Base-by-base conservation (phyloP, 768 basidiomycete species). In the Pholiota conissans region DNA sequence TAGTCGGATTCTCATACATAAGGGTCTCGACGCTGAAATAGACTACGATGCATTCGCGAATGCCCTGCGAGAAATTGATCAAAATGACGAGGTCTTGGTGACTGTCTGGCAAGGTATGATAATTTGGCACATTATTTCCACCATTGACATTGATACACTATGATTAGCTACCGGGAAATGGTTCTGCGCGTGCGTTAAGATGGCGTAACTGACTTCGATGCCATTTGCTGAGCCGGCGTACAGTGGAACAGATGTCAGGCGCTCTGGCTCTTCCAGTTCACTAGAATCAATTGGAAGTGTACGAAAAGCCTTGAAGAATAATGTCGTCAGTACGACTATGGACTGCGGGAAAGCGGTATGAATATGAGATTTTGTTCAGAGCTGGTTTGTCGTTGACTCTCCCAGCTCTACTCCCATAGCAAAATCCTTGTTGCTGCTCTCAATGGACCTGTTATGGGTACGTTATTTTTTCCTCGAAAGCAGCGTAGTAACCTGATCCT, bases 401-500 rank as follows among this genome's bases (percentile, higher is more conserved):
- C 55, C 10, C 37, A 90, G 88, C 70, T 90, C n/a, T 85, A 85
- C 61, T 79, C 79, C 0, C 89, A 91, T 63, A 77, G 76, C 55
- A 91, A 91, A 67, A 73, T 90, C 14, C 75, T 90, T 16, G 82
- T 90, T 11, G 87, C 86, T 11, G 88, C 85, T 1, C 61, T 90
- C 20, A 89, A 91, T 60, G 89, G 89, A 0, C 89, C 89, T 16
- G 89, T 87, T 4, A 84, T 91, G 81, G 89, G 87, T 87, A 67
- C 40, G n/a, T 14, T 24, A 28, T 16, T 29, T 24, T 26, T 7
- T 24, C 6, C 10, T 53, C 14, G 18, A n/a, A n/a, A n/a, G n/a
- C n/a, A n/a, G n/a, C n/a, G n/a, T n/a, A n/a, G n/a, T n/a, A n/a
- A n/a, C 48, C 10, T 28, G 29, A 24, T 42, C 4, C 27, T 27